phyloP scores from a whole-genome alignment of 2,329 filamentous ascomycete genomes.

The Cordyceps farinosa region DNA sequence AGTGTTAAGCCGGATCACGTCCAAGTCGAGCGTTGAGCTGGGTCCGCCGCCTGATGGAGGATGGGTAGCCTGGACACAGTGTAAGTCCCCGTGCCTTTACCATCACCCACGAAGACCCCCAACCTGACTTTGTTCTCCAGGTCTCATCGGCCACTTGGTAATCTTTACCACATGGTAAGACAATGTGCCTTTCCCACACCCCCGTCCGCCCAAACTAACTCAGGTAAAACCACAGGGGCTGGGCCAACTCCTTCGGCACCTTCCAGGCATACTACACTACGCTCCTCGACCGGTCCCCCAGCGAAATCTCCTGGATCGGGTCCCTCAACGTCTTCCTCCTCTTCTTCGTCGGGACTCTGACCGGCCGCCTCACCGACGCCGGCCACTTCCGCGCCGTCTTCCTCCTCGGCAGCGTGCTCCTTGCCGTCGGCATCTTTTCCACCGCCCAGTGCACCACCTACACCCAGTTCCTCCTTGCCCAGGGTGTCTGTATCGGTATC shows the following conservation, averaged over 20 bases:
- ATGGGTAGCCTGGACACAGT: conserved; percentile 42
- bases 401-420: conserved; percentile 38
- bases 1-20: conserved; percentile 40
- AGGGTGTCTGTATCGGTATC: conserved; percentile 55
- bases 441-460: conserved; percentile 45
- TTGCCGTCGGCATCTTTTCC: conserved; percentile 47
- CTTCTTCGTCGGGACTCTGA: conserved; percentile 52
- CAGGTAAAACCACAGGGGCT: conserved; percentile 36
- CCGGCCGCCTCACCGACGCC: conserved; percentile 51
- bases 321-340: conserved; percentile 52
- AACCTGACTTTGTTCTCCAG: conserved; percentile 7
- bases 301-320: conserved; percentile 51
- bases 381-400: conserved; percentile 48
- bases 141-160: conserved; percentile 38
- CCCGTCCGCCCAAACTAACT: neutral
- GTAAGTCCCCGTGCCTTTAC: conserved; percentile 28
- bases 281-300: conserved; percentile 37
- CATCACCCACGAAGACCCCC: neutral
- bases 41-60: conserved; percentile 52
- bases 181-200: neutral
- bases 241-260: conserved; percentile 53
- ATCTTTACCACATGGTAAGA: conserved; percentile 49
- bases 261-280: conserved; percentile 52
- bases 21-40: conserved; percentile 38
- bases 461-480: conserved; percentile 55